phyloP scores from a whole-genome alignment of 2,329 filamentous ascomycete genomes.

The Fusarium virguliforme region DNA sequence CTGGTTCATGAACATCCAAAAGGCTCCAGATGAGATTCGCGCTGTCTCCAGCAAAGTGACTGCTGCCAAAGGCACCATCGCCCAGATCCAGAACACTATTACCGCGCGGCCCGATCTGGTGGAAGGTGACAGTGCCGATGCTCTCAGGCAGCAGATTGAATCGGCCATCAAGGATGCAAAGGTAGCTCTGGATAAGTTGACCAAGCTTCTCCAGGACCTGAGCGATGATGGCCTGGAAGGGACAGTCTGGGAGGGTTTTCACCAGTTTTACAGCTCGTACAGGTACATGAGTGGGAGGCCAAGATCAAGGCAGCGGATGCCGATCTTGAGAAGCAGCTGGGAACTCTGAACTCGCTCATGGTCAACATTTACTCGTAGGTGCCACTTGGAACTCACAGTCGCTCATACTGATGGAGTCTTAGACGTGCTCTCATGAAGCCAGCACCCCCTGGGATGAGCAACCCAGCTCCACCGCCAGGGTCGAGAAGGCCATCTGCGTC shows the following conservation, averaged over 20 bases:
- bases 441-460: conserved; percentile 38
- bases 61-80: conserved; percentile 53
- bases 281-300: conserved; percentile 54
- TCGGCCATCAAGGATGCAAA: conserved; percentile 49
- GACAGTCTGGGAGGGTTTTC: conserved; percentile 42
- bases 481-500: conserved; percentile 18
- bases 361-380: conserved; percentile 56
- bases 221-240: conserved; percentile 47
- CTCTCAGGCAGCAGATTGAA: conserved; percentile 53
- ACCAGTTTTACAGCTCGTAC: conserved; percentile 56
- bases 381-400: not conserved
- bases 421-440: conserved; percentile 54
- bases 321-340: conserved; percentile 52
- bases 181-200: conserved; percentile 51
- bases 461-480: conserved; percentile 34
- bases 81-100: conserved; percentile 52
- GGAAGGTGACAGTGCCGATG: conserved; percentile 51
- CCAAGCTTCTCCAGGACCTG: conserved; percentile 52
- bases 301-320: conserved; percentile 53
- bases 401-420: not conserved
- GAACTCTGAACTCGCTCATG: conserved; percentile 52
- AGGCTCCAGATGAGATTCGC: conserved; percentile 54
- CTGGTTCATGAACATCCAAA: conserved; percentile 54
- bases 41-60: conserved; percentile 49
- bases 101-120: conserved; percentile 53